Conservation (phyloP, 2,329 filamentous ascomycete species). For the Dactylellina cionopaga region DNA sequence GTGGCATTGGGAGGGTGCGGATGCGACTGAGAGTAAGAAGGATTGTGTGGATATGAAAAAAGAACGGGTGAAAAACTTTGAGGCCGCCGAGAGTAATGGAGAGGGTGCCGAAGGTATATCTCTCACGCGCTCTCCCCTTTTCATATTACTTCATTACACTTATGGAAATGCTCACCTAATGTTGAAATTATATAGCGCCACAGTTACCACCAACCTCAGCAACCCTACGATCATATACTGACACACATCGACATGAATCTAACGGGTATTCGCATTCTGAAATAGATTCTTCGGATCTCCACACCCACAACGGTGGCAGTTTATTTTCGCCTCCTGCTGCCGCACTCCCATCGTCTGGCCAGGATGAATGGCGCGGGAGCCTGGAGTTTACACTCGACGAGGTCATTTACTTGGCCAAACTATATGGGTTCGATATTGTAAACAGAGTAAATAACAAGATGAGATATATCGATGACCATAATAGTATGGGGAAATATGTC, state of each 20-base stretch:
- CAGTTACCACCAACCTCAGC: neutral
- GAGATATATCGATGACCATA: constrained; percentile 85
- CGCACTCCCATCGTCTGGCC: neutral
- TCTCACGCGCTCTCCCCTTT: too few relatives aligned
- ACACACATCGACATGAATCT: constrained; percentile 6
- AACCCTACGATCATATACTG: neutral
- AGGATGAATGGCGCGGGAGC: constrained; percentile 67
- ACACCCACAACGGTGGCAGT: neutral
- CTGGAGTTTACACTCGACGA: constrained; percentile 92
- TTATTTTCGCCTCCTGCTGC: constrained; percentile 77
- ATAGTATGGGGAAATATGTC: constrained; percentile 85
- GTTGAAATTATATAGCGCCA: neutral
- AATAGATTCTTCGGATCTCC: neutral
- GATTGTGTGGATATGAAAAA: constrained; percentile 65
- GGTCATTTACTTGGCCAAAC: constrained; percentile 77
- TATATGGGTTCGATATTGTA: constrained; percentile 80
- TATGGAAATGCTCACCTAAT: neutral
- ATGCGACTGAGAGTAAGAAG: constrained; percentile 67
- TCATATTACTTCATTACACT: neutral
- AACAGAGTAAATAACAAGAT: constrained; percentile 71
- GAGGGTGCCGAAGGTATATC: constrained; percentile 55
- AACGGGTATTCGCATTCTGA: neutral
- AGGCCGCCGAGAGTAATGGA: constrained; percentile 61
- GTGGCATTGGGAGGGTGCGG: constrained; percentile 91
- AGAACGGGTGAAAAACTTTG: constrained; percentile 28